A percentile compares a stretch with the other conserved stretches of the same genome.
These are phyloP conservation scores for Phyllosticta capitalensis DNA, from an alignment of 2,329 filamentous ascomycete genomes.

Conservation along the genomic window DNA sequence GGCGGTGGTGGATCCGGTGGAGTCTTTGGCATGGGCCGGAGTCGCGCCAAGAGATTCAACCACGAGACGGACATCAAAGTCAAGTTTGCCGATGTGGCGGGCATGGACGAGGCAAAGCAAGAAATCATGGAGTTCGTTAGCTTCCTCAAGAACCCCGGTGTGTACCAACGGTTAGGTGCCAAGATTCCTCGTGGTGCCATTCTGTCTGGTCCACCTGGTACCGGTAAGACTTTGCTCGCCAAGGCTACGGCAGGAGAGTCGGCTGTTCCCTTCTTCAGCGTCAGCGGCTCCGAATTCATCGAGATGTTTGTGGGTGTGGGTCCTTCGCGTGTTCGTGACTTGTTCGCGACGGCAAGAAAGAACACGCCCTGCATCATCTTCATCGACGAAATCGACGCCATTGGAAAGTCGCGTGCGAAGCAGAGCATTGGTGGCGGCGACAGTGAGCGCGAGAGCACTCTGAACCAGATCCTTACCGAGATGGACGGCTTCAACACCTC, in stretches of 20 bases:
- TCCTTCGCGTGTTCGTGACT: conserved; percentile 84
- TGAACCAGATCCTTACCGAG: conserved; percentile 97
- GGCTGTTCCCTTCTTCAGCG: conserved; percentile 93
- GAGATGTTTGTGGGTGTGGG: conserved; percentile 99
- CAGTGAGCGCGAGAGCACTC: conserved; percentile 90
- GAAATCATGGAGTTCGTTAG: conserved; percentile 99
- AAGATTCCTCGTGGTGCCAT: conserved; percentile 98
- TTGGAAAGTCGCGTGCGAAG: conserved; percentile 82
- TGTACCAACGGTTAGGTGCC: conserved; percentile 86
- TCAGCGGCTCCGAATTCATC: conserved; percentile 96
- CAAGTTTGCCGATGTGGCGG: conserved; percentile 93
- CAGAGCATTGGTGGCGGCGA: conserved; percentile 81
- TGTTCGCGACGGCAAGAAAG: conserved; percentile 91
- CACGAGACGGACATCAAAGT: conserved; percentile 94
- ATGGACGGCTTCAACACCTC: conserved; percentile 99
- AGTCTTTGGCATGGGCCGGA: conserved; percentile 94
- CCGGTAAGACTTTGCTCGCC: conserved; percentile 92
- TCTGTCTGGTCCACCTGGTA: conserved; percentile 92
- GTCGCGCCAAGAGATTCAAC: conserved; percentile 93
- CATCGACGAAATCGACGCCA: conserved; percentile 98
- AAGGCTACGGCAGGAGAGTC: conserved; percentile 98
- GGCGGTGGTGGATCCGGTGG: conserved; percentile 54
- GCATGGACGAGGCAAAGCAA: conserved; percentile 94
- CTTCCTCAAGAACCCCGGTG: conserved; percentile 87
- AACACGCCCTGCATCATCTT: conserved; percentile 98